Base-by-base conservation (phyloP, 139 green algal species). In the Limnomonas spitsbergensis region DNA sequence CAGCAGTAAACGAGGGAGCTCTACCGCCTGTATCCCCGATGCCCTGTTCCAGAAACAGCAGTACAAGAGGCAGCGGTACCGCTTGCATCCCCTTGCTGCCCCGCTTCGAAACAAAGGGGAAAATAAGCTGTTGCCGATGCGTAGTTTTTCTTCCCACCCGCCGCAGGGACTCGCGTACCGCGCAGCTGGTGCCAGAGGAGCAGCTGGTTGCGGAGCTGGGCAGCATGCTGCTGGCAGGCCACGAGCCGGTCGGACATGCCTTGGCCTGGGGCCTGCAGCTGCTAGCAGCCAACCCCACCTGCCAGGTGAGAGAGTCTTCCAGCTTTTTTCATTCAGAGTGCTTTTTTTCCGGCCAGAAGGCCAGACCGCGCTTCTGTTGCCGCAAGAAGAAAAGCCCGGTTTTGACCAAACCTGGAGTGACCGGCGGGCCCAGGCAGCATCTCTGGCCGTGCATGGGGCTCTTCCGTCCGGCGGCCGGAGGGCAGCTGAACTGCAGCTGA, bases 191-290 rank as follows among this genome's bases (percentile, higher is more conserved):
- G 3, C 35, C 34, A 40, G 34, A 74, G 4, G 35, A 35, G 3
- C 37, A 40, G 67, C 3, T 74, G 3, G 24, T 47, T 9, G 7
- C 40, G 26, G 71, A 77, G 71, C 71, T 77, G 40, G 71, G 37
- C 31, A 39, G 71, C n/a, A 53, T 77, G 40, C 71, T 77, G 71
- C 39, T 77, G 38, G 39, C 71, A 35, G 71, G 71, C 20, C 34
- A 53, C 2, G 39, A 61, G 52, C 40, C 73, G 1, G 29, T 67
- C 29, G 80, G 37, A 2, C 38, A 69, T n/a, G 1, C 1, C 26
- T 34, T 81, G 1, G 74, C 80, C n/a, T 81, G 75, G 80, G 53
- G 66, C 7, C 67, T 81, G 29, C 6, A 72, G 66, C 54, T 74
- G 7, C 52, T 84, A 75, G 80, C 80, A 29, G 32, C 31, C 2